These are phyloP conservation scores for Pleurotus citrinopileatus DNA, from an alignment of 768 basidiomycete species.

Conservation along the genomic window DNA sequence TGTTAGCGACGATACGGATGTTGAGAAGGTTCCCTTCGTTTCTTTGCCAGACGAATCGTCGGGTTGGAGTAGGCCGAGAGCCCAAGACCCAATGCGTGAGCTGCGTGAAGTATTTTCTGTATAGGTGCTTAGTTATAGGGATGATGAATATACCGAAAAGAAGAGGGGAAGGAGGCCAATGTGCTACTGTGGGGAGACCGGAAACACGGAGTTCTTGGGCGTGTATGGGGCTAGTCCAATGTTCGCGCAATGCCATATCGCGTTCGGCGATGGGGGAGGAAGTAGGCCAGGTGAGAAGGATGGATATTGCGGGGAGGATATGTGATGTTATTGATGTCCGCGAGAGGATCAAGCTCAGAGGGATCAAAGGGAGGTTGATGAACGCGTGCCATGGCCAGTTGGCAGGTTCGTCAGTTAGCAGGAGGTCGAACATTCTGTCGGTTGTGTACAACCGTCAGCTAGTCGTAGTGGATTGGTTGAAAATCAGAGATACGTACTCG, in stretches of 20 bases:
- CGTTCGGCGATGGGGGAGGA: conserved; percentile 31
- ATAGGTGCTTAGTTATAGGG: conserved; percentile 44
- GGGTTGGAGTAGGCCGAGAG: conserved; percentile 22
- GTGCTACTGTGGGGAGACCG: conserved; percentile 12
- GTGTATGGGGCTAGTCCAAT: conserved; percentile 31
- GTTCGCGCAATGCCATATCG: conserved; percentile 26
- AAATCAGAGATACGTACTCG: conserved; percentile 43
- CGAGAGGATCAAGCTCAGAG: conserved; percentile 62
- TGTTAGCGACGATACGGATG: conserved; percentile 13
- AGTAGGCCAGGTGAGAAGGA: conserved; percentile 46
- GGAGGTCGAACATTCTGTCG: conserved; percentile 55
- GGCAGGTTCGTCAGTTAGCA: conserved; percentile 65
- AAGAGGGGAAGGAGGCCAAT: conserved; percentile 64
- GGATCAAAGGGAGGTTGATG: conserved; percentile 71
- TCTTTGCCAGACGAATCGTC: conserved; percentile 17
- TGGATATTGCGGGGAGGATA: conserved; percentile 37
- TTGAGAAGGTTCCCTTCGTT: conserved; percentile 13
- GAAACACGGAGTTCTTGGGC: conserved; percentile 30
- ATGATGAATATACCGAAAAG: conserved; percentile 51
- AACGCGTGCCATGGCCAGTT: conserved; percentile 79
- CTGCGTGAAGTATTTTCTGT: conserved; percentile 36
- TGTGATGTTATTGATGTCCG: conserved; percentile 41
- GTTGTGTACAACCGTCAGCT: too few species aligned
- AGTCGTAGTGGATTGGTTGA: neutral
- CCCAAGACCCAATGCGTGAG: conserved; percentile 45